Base-by-base conservation (phyloP, 768 basidiomycete genomes). In the Lyophyllum shimeji region DNA sequence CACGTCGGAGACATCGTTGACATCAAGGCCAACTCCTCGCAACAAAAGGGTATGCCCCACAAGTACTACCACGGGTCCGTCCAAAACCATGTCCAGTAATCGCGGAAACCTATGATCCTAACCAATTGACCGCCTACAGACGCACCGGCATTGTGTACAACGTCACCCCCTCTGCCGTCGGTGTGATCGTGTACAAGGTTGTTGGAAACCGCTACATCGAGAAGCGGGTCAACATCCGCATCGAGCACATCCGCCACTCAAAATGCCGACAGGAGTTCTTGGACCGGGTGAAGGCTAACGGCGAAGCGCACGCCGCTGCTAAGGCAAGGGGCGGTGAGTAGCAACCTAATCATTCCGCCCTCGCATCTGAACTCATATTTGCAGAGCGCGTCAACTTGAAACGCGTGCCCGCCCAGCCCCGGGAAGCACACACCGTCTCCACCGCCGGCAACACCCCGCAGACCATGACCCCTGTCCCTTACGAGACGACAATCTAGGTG, bases 41-140 rank as follows among this genome's bases (percentile, higher is more conserved):
- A 97, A 77, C 97, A 99, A 86, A 96, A 95, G 89, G 97, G 97
- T 76, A 97, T 98, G 94, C 95, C 95, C 74, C 96, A 98, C 83
- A 98, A 98, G 78, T 95, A 83, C 84, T 95, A 95, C 82, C 93
- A 95, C 66, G 93, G 92, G 94, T 95, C 61, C 65, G 93, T 85
- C 37, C 24, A 13, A 9, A 37, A 42, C n/a, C 21, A 58, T 39
- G n/a, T 11, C 33, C 18, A 9, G 25, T 33, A 44, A 42, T 24
- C 15, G 40, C 17, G 40, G 39, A 33, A 23, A 48, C n/a, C 11
- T 49, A 33, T 34, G 43, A 24, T 57, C 53, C 48, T 51, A 15
- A 52, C 59, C n/a, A 18, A 46, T 53, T n/a, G 25, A 24, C 18
- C 27, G 29, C 8, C n/a, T 51, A n/a, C 25, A 95, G 95, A 66